These are phyloP conservation scores for Ploettnerulaceae sp. DNA, from an alignment of 2,329 filamentous ascomycete genomes.

Conservation along the genomic window DNA sequence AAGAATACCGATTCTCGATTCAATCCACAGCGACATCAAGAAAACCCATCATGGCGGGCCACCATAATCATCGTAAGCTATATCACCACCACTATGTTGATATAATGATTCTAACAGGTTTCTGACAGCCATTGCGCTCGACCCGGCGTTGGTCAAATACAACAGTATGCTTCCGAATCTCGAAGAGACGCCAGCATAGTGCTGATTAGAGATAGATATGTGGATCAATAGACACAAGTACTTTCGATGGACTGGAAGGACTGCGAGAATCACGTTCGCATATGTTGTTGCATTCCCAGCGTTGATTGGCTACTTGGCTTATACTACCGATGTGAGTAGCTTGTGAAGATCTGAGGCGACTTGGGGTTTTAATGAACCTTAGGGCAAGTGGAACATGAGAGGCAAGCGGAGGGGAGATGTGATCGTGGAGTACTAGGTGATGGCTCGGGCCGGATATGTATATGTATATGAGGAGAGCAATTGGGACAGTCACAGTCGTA, in stretches of 20 bases:
- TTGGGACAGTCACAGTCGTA: no score
- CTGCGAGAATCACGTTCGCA: constrained; percentile 71
- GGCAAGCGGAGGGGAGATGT: constrained; percentile 85
- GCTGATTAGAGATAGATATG: constrained; percentile 57
- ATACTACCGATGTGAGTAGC: constrained; percentile 76
- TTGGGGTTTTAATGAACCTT: constrained; percentile 24
- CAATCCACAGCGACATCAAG: constrained; percentile 22
- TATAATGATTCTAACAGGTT: constrained; percentile 16
- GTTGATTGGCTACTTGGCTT: constrained; percentile 66
- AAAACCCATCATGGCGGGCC: constrained; percentile 43
- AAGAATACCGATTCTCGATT: not conserved
- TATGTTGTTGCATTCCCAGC: constrained; percentile 71
- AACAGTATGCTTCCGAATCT: constrained; percentile 39
- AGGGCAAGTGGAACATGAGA: constrained; percentile 84
- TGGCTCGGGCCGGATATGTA: constrained; percentile 20
- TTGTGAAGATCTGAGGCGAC: not conserved
- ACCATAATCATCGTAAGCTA: constrained; percentile 40
- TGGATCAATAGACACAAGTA: constrained; percentile 81
- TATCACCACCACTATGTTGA: not conserved
- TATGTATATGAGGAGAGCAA: constrained; percentile 20
- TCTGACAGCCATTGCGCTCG: constrained; percentile 29
- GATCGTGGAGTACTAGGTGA: constrained; percentile 67
- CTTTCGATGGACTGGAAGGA: constrained; percentile 89
- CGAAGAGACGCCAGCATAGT: constrained; percentile 1
- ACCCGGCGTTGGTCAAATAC: constrained; percentile 52